A percentile compares a stretch with the other conserved stretches of the same genome.
These are phyloP conservation scores for Avena eriantha DNA, from an alignment of 176 grass and related monocot genomes.

Conservation along the genomic window DNA sequence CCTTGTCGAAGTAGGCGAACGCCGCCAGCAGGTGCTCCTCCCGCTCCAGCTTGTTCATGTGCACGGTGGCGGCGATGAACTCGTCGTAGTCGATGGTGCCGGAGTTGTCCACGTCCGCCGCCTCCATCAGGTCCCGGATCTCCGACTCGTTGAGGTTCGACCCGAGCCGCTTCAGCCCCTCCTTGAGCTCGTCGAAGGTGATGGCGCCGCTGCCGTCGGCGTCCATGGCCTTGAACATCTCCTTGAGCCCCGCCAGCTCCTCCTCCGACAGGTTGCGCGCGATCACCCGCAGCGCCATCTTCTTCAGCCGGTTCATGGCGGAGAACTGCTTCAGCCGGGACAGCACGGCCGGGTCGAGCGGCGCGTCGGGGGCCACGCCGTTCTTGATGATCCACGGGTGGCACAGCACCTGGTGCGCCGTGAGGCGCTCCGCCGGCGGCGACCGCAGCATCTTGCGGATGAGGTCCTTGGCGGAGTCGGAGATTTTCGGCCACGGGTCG, in stretches of 20 bases:
- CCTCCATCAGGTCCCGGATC: slow-evolving; percentile 69
- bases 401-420: slow-evolving; percentile 72
- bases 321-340: slow-evolving; percentile 76
- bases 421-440: slow-evolving; percentile 51
- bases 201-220: slow-evolving; percentile 65
- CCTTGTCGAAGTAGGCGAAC: slow-evolving; percentile 89
- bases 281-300: slow-evolving; percentile 72
- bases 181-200: slow-evolving; percentile 79
- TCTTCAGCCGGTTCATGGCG: slow-evolving; percentile 67
- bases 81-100: slow-evolving; percentile 82
- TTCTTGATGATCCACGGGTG: slow-evolving; percentile 75
- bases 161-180: slow-evolving; percentile 50
- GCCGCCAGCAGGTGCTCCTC: slow-evolving; percentile 73
- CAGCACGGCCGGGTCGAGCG: slow-evolving; percentile 60
- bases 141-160: slow-evolving; percentile 63
- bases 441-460: slow-evolving; percentile 67
- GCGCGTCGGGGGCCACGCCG: slow-evolving; percentile 55
- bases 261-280: slow-evolving; percentile 60
- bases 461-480: slow-evolving; percentile 68
- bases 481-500: slow-evolving; percentile 69
- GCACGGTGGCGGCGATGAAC: slow-evolving; percentile 74
- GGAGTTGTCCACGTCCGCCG: slow-evolving; percentile 64
- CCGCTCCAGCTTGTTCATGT: slow-evolving; percentile 77
- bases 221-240: slow-evolving; percentile 86
- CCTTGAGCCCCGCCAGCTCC: slow-evolving; percentile 70